phyloP scores from a whole-genome alignment of 2,329 filamentous ascomycete genomes.

The Cladosporium sp. region DNA sequence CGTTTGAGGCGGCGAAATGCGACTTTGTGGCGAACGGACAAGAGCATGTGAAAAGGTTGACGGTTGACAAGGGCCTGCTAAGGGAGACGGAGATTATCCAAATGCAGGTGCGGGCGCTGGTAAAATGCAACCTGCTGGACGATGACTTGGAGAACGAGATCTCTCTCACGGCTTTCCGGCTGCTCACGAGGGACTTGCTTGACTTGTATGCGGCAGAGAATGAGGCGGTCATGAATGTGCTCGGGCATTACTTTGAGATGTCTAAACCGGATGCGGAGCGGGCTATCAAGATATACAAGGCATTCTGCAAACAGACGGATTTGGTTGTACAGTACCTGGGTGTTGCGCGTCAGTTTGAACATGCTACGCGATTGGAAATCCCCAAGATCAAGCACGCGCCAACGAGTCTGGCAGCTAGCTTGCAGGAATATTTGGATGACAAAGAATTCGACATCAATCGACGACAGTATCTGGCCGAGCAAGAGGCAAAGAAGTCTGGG shows the following conservation, averaged over 20 bases:
- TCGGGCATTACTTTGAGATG: constrained; percentile 98
- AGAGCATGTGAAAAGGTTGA: constrained; percentile 75
- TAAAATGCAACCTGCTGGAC: constrained; percentile 86
- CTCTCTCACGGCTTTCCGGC: constrained; percentile 84
- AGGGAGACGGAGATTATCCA: constrained; percentile 90
- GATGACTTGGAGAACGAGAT: constrained; percentile 94
- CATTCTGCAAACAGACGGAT: constrained; percentile 87
- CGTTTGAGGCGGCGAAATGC: constrained; percentile 76
- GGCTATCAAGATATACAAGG: constrained; percentile 86
- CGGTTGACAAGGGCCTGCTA: constrained; percentile 85
- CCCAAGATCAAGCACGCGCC: constrained; percentile 97
- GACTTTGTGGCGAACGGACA: constrained; percentile 87
- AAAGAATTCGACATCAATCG: constrained; percentile 92
- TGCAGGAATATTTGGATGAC: constrained; percentile 93
- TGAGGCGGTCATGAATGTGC: constrained; percentile 92
- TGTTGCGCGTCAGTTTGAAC: constrained; percentile 82
- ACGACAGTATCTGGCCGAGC: constrained; percentile 83
- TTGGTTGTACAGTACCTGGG: constrained; percentile 85
- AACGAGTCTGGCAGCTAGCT: constrained; percentile 78
- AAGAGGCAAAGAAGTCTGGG: constrained; percentile 61
- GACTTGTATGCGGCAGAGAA: constrained; percentile 93
- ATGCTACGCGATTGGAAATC: constrained; percentile 87
- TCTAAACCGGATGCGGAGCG: constrained; percentile 89
- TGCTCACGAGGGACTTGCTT: constrained; percentile 84
- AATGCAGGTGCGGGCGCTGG: constrained; percentile 74